Percentiles rank a stretch among this genome's conserved stretches.
These are phyloP conservation scores for Phellinidium pouzarii DNA, from an alignment of 1,284 basidiomycete genomes.

Conservation along the genomic window DNA sequence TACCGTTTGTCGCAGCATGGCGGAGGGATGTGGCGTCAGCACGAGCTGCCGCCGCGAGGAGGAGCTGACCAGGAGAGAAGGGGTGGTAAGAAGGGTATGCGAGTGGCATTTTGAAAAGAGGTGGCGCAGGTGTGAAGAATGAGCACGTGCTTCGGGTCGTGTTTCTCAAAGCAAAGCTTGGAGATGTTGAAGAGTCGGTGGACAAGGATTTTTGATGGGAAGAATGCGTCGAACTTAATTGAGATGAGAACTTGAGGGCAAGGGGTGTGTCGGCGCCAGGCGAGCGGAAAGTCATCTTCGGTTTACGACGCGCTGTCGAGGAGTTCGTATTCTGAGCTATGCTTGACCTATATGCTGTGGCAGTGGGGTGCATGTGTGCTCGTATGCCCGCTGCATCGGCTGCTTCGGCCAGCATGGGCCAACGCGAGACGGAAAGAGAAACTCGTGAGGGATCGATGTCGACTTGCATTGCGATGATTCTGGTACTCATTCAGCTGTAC, in stretches of 20 bases:
- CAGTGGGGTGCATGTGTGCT: conserved; percentile 2
- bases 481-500: too few relatives aligned
- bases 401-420: conserved; percentile 24
- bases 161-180: conserved; percentile 3
- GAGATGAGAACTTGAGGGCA: conserved; percentile 22
- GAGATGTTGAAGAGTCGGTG: conserved; percentile 10
- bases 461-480: conserved; percentile 11
- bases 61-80: conserved; percentile 42
- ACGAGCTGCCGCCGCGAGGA: conserved; percentile 55
- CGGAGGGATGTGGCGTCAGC: conserved; percentile 54
- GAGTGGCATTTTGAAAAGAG: conserved; percentile 29
- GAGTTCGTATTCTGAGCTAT: not conserved
- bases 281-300: conserved; percentile 28
- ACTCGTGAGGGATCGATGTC: conserved; percentile 22
- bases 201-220: not conserved
- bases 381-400: conserved; percentile 16
- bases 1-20: conserved; percentile 32
- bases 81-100: conserved; percentile 68
- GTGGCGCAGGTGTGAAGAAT: conserved; percentile 16
- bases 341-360: conserved; percentile 6
- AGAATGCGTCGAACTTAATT: conserved; percentile 9
- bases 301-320: conserved; percentile 28
- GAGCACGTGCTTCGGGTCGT: conserved; percentile 11
- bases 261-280: conserved; percentile 23
- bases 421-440: conserved; percentile 26